A percentile compares a stretch with the other conserved stretches of the same genome.
Evolutionary conservation across 2,329 filamentous ascomycete species (phyloP).

Genomic region (Neonectria sp.): DNA sequence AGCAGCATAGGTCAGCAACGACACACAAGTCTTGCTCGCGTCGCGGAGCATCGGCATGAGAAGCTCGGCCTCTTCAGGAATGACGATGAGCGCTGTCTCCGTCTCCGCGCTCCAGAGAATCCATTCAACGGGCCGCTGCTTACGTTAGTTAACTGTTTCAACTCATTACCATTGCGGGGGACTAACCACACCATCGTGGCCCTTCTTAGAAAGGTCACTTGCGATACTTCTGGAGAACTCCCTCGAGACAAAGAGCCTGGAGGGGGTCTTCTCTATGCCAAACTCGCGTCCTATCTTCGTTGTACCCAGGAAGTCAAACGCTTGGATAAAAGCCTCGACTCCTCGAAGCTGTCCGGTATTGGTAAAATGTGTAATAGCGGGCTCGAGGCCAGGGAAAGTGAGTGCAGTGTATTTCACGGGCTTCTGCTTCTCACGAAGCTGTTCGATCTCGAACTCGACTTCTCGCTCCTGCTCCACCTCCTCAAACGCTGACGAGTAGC

Average conservation of each 20-base stretch:
- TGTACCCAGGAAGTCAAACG: conserved; percentile 58
- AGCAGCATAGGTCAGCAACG: conserved; percentile 71
- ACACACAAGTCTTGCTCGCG: conserved; percentile 42
- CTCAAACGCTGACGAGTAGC: conserved; percentile 66
- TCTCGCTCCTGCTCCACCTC: conserved; percentile 75
- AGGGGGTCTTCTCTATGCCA: conserved; percentile 23
- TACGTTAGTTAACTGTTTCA: conserved; percentile 36
- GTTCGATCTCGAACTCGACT: conserved; percentile 71
- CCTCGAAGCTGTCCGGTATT: conserved; percentile 55
- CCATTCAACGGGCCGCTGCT: conserved; percentile 70
- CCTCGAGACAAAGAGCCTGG: conserved; percentile 54
- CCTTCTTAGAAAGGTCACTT: not conserved
- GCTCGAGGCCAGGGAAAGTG: conserved; percentile 62
- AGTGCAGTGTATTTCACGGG: conserved; percentile 57
- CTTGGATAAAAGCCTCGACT: conserved; percentile 50
- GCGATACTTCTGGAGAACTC: conserved; percentile 38
- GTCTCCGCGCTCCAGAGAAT: conserved; percentile 67
- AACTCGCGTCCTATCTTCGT: conserved; percentile 55
- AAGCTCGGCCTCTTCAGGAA: conserved; percentile 74
- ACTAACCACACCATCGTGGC: conserved; percentile 30
- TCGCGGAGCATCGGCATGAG: conserved; percentile 63
- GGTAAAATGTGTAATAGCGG: conserved; percentile 62
- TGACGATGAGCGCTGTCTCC: conserved; percentile 69
- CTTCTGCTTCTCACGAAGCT: conserved; percentile 68
- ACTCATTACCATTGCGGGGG: not conserved